phyloP scores from a whole-genome alignment of 2,329 filamentous ascomycete genomes.

The Byssothecium circinans region DNA sequence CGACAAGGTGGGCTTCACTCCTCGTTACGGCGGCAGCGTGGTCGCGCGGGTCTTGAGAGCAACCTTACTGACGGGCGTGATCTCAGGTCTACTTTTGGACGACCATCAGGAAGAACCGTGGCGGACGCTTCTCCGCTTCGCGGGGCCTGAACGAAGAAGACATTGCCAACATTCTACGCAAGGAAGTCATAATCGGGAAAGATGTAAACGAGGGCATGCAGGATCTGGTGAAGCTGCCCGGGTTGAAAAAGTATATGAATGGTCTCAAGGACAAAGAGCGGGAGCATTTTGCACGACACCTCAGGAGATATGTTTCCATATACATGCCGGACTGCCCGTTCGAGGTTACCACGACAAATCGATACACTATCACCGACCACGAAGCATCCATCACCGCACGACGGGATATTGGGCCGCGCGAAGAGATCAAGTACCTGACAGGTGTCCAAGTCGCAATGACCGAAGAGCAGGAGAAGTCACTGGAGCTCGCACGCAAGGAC shows the following conservation, averaged over 20 bases:
- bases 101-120: slow-evolving; percentile 89
- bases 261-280: slow-evolving; percentile 74
- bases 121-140: slow-evolving; percentile 78
- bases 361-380: slow-evolving; percentile 87
- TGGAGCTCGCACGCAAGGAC: slow-evolving; percentile 82
- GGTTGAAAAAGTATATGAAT: slow-evolving; percentile 70
- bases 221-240: slow-evolving; percentile 70
- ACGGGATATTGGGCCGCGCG: slow-evolving; percentile 74
- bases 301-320: slow-evolving; percentile 88
- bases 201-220: slow-evolving; percentile 71
- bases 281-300: slow-evolving; percentile 81
- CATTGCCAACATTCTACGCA: slow-evolving; percentile 61
- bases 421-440: slow-evolving; percentile 85
- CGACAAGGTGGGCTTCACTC: slow-evolving; percentile 71
- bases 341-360: slow-evolving; percentile 90
- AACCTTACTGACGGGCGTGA: slow-evolving; percentile 16
- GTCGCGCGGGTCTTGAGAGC: slow-evolving; percentile 12
- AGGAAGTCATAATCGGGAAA: slow-evolving; percentile 72
- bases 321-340: slow-evolving; percentile 94
- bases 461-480: slow-evolving; percentile 79
- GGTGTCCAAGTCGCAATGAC: slow-evolving; percentile 94
- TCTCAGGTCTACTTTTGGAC: slow-evolving; percentile 92
- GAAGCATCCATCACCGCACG: slow-evolving; percentile 87
- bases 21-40: slow-evolving; percentile 5
- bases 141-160: slow-evolving; percentile 73